phyloP scores from a whole-genome alignment of 129 eudicot species.

The Helianthus annuus region DNA sequence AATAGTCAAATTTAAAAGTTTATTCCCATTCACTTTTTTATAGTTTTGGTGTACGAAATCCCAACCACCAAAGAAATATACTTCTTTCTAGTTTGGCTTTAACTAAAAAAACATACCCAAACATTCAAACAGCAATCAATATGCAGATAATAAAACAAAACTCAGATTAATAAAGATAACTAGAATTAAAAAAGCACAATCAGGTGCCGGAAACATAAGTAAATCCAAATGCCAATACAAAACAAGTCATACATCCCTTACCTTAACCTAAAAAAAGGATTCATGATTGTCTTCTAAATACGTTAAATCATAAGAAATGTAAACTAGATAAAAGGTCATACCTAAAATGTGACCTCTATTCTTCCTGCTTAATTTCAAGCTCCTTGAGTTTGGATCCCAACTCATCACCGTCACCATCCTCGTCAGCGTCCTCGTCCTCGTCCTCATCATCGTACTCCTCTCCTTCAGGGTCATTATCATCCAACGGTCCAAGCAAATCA shows the following conservation, averaged over 20 bases:
- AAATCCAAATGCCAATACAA: constrained; percentile 25
- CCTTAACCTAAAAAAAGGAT: not conserved
- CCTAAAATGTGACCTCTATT: constrained; percentile 33
- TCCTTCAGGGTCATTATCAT: constrained; percentile 88
- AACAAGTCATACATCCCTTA: constrained; percentile 18
- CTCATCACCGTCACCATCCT: constrained; percentile 49
- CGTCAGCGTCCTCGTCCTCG: constrained; percentile 42
- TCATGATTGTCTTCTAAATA: constrained; percentile 8
- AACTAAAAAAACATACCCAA: not conserved
- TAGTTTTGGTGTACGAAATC: not conserved
- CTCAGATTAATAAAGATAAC: not conserved
- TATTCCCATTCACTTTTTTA: constrained; percentile 6
- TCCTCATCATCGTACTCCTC: constrained; percentile 52
- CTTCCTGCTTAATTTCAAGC: constrained; percentile 63
- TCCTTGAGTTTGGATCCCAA: constrained; percentile 64
- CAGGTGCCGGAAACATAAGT: constrained; percentile 21
- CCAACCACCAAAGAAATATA: not conserved
- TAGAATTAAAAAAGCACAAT: not conserved
- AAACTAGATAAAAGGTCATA: constrained; percentile 24
- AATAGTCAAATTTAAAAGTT: constrained; percentile 32
- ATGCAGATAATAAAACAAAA: not conserved
- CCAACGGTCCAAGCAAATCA: constrained; percentile 57
- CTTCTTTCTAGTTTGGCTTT: not conserved
- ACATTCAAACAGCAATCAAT: not conserved
- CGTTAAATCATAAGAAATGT: constrained; percentile 6